Conservation (phyloP, 2,329 filamentous ascomycete species). For the Penicillium sp. region DNA sequence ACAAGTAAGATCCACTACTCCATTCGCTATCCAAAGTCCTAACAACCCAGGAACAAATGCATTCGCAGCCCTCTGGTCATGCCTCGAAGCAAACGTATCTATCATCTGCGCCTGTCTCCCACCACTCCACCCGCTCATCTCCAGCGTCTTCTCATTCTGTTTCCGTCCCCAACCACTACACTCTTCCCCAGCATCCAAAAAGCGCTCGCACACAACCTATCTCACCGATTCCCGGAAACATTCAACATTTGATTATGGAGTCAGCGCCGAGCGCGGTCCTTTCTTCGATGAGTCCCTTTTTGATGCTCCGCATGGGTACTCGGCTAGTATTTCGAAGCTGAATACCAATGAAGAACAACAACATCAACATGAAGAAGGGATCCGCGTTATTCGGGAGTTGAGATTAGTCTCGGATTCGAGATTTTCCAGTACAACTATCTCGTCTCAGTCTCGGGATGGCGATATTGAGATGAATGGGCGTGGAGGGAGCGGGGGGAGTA, state of each 20-base stretch:
- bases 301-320: slow-evolving; percentile 15
- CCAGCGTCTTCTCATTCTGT: slow-evolving; percentile 22
- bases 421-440: neutral
- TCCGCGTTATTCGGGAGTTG: slow-evolving; percentile 28
- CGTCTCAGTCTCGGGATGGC: neutral
- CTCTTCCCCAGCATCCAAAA: slow-evolving; percentile 13
- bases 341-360: slow-evolving; percentile 13
- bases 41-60: slow-evolving; percentile 18
- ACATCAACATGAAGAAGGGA: slow-evolving; percentile 11
- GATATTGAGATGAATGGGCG: slow-evolving; percentile 9
- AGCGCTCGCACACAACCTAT: slow-evolving; percentile 4
- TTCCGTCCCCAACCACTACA: slow-evolving; percentile 15
- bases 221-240: slow-evolving; percentile 9
- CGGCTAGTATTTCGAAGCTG: slow-evolving; percentile 24
- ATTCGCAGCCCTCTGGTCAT: slow-evolving; percentile 28
- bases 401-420: slow-evolving; percentile 20
- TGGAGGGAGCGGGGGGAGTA: neutral
- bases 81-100: slow-evolving; percentile 28
- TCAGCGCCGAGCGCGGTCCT: slow-evolving; percentile 5
- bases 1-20: slow-evolving; percentile 14
- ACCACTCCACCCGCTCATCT: slow-evolving; percentile 24
- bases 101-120: slow-evolving; percentile 31
- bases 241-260: slow-evolving; percentile 6
- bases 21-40: neutral
- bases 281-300: slow-evolving; percentile 20